Evolutionary conservation across 2,329 filamentous ascomycete species (phyloP), one percentile per base, ranked within the genome.

Genomic region (Aureobasidium sp.): DNA sequence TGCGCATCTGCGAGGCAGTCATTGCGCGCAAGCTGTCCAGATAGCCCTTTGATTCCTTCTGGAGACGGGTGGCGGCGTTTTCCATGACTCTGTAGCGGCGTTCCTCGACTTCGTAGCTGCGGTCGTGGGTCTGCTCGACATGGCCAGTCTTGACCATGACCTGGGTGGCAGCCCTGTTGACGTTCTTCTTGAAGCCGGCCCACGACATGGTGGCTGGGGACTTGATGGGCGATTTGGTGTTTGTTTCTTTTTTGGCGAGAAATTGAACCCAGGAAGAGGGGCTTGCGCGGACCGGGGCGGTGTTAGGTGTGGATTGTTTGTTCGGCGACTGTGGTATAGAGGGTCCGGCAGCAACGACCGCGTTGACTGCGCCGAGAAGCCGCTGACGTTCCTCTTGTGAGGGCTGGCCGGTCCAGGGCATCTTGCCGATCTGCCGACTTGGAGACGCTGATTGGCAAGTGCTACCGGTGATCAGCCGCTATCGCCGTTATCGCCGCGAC

Each of bases 61-160:
- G 94, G 71, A 99, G 79, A 69, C 93, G 87, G 70, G 90, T 86
- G 34, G 93, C 91, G 17, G 95, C 94, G 6, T 92, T 87, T 76
- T 99, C 94, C 91, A 99, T 97, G 4, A 93, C 97, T 68, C 91
- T 88, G 80, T 96, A 99, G 67, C 94, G 91, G 74, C 93, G 93
- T 71, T 66, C 67, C 77, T 99, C 95, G 59, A 97, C 93, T 78
- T 97, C 94, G 76, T 97, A 99, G 75, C 97, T 94, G 68, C 95
- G 90, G 79, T 99, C 94, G 75, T 93, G 97, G 29, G 94, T 99
- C 79, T 94, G 93, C 78, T 99, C 94, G 70, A 99, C 95, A 80
- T 97, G 94, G 64, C 94, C 90, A 63, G 92, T 96, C 84, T 99
- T 99, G 93, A 99, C 97, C 91, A 99, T 97, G 66, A 97, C 93